phyloP scores from a whole-genome alignment of 2,329 filamentous ascomycete species.

The Hymenoscyphus infarciens region DNA sequence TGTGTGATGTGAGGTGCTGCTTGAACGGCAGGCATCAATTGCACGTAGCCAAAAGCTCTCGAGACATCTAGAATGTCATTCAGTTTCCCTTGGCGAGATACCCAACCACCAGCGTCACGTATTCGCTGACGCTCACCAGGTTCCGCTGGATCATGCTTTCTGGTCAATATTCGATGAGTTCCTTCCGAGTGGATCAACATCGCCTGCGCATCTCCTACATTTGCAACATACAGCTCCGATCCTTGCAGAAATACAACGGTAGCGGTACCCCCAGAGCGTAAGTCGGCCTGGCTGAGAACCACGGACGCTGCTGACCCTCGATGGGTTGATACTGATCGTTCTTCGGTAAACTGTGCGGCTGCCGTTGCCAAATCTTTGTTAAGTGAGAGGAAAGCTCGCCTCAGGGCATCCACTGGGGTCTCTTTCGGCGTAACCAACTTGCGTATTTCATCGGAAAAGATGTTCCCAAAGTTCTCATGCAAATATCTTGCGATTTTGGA shows the following conservation, averaged over 20 bases:
- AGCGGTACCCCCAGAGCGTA: slow-evolving; percentile 85
- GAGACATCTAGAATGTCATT: slow-evolving; percentile 92
- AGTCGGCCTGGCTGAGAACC: slow-evolving; percentile 81
- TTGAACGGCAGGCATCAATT: slow-evolving; percentile 88
- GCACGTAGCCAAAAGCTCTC: slow-evolving; percentile 89
- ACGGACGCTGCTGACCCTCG: slow-evolving; percentile 70
- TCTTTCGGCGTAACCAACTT: slow-evolving; percentile 64
- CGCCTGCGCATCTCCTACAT: slow-evolving; percentile 94
- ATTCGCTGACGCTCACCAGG: slow-evolving; percentile 80
- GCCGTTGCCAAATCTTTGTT: slow-evolving; percentile 93
- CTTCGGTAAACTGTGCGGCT: slow-evolving; percentile 75
- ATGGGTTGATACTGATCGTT: slow-evolving; percentile 62
- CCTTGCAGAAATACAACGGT: slow-evolving; percentile 87
- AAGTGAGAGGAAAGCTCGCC: slow-evolving; percentile 79
- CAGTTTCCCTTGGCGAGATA: slow-evolving; percentile 88
- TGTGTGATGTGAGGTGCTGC: slow-evolving; percentile 82
- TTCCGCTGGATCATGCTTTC: slow-evolving; percentile 91
- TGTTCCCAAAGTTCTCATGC: slow-evolving; percentile 89
- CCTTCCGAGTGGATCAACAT: slow-evolving; percentile 90
- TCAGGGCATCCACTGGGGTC: slow-evolving; percentile 75
- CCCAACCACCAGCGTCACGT: slow-evolving; percentile 90
- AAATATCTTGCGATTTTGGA: slow-evolving; percentile 96
- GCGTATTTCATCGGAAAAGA: slow-evolving; percentile 79
- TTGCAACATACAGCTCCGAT: slow-evolving; percentile 89
- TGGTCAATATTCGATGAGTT: slow-evolving; percentile 75